phyloP scores from a whole-genome alignment of 371 early-diverging fungal genomes.

The Circinella minor region DNA sequence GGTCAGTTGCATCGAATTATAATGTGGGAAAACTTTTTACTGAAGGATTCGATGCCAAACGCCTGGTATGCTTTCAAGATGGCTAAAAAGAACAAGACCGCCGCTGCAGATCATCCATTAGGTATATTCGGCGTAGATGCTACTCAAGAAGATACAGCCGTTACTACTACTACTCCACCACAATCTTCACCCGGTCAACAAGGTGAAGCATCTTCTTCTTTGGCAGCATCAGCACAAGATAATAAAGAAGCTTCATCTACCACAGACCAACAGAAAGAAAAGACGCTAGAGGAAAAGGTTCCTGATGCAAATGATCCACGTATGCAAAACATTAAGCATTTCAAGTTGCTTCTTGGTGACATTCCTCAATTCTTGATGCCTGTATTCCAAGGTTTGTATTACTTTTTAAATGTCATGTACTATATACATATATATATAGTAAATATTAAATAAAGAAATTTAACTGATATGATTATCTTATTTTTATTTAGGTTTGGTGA shows the following conservation, averaged over 20 bases:
- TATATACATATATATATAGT: too few relatives aligned
- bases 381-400: conserved; percentile 62
- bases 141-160: conserved; percentile 8
- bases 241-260: not conserved
- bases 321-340: conserved; percentile 71
- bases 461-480: not conserved
- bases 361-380: conserved; percentile 68
- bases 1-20: conserved; percentile 71
- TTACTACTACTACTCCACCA: not conserved
- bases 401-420: too few relatives aligned
- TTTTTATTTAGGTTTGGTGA: conserved; percentile 56
- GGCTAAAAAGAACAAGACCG: conserved; percentile 25
- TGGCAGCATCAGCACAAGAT: not conserved
- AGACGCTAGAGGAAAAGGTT: conserved; percentile 26
- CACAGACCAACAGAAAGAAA: conserved; percentile 26
- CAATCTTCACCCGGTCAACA: conserved; percentile 13
- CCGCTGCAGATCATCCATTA: conserved; percentile 38
- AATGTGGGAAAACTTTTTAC: conserved; percentile 68
- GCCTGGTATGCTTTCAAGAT: conserved; percentile 66
- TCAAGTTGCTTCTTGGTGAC: conserved; percentile 69
- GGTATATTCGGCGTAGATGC: conserved; percentile 40
- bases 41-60: conserved; percentile 68
- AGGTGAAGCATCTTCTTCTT: conserved; percentile 17
- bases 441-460: too few relatives aligned
- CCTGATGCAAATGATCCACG: conserved; percentile 60